phyloP scores from a whole-genome alignment of 2,329 filamentous ascomycete species.

The Aureobasidium zeae region DNA sequence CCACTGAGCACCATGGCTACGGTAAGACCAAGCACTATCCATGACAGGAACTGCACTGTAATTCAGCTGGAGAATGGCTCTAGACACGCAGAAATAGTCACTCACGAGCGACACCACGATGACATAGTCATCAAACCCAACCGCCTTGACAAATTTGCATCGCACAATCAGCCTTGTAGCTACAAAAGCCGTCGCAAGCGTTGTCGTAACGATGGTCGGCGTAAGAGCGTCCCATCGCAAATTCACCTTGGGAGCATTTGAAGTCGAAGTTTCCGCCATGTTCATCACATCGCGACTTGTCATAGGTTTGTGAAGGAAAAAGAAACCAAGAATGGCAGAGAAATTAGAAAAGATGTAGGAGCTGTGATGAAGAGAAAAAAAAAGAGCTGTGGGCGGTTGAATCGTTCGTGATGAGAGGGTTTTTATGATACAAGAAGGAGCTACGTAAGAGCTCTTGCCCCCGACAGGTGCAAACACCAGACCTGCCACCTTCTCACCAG shows the following conservation, averaged over 20 bases:
- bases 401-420: no score
- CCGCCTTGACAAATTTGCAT: constrained; percentile 23
- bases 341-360: background rate
- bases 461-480: no score
- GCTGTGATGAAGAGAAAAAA: background rate
- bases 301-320: background rate
- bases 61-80: no score
- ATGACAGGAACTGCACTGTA: constrained; percentile 20
- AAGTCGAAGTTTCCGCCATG: background rate
- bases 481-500: no score
- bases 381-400: background rate
- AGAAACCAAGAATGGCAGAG: background rate
- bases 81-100: constrained; percentile 18
- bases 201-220: constrained; percentile 26
- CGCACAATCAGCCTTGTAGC: constrained; percentile 29
- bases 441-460: background rate
- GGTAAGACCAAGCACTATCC: constrained; percentile 25
- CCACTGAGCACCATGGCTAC: constrained; percentile 17
- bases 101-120: constrained; percentile 28
- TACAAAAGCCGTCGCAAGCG: constrained; percentile 27
- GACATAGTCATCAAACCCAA: constrained; percentile 31
- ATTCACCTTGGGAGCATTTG: background rate
- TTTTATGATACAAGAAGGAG: background rate
- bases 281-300: background rate
- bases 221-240: constrained; percentile 20